phyloP scores from a whole-genome alignment of 345 rosid species.

The Heritiera littoralis region DNA sequence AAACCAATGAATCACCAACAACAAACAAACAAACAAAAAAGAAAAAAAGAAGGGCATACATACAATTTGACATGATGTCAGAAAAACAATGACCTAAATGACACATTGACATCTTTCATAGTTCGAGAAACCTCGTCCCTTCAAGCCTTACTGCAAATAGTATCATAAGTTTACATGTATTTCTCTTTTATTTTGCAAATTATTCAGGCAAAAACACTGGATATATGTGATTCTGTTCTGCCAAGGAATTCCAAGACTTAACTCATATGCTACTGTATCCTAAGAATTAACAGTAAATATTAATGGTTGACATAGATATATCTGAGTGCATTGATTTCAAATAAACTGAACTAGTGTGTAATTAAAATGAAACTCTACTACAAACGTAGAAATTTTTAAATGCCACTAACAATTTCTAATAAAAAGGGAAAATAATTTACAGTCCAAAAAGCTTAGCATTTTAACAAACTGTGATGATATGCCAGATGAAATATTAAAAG shows the following conservation, averaged over 20 bases:
- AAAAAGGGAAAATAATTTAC: background rate
- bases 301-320: constrained; percentile 4
- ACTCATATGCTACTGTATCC: background rate
- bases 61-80: background rate
- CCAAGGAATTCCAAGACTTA: background rate
- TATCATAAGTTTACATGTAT: background rate
- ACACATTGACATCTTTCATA: background rate
- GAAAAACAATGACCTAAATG: background rate
- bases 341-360: background rate
- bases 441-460: background rate
- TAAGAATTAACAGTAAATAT: background rate
- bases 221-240: background rate
- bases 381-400: background rate
- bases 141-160: background rate
- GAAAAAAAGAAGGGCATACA: background rate
- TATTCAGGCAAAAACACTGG: background rate
- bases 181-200: background rate
- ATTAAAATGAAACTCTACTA: background rate
- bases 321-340: background rate
- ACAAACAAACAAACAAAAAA: background rate
- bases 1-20: background rate
- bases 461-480: background rate
- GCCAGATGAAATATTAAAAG: background rate
- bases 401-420: background rate
- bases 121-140: background rate